Base-by-base conservation (phyloP, 495 filamentous ascomycete genomes). In the Talaromyces stipitatus region DNA sequence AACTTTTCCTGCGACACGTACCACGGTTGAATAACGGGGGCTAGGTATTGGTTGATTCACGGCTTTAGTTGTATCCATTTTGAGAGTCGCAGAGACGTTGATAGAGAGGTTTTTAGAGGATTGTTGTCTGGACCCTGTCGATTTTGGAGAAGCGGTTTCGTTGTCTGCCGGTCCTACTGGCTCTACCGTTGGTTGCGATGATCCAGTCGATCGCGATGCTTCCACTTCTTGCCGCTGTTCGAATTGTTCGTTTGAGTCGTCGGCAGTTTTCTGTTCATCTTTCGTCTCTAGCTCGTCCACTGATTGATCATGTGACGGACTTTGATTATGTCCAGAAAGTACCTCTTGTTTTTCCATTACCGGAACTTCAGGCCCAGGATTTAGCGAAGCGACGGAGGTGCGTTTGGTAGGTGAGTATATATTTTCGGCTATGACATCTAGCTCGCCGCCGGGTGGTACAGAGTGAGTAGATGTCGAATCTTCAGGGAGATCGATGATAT, bases 401-500 rank as follows among this genome's bases (percentile, higher is more conserved):
- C 10, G 54, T 41, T 55, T 55, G 7, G 36, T 29, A 28, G 54
- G 54, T 8, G 54, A 45, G 23, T 32, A 45, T 22, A 55, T 41
- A 20, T n/a, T 20, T 29, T 55, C 54, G 4, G 36, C 38, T 16
- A 46, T 55, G 14, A 43, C 54, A 29, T 45, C 36, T 7, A 55
- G 61, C 23, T 30, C 59, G 54, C 24, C 64, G 60, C 18, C 46
- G 53, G 24, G 64, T 58, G 23, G 55, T 54, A 12, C 58, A 54
- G 20, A 62, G 60, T 59, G 65, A 57, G 24, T 63, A 59, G 52
- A 66, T 64, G 30, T 59, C 4, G 72, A 69, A 46, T 76, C 73
- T 61, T 78, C 75, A 2, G 75, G 71, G 36, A 78, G 69, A 46
- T 88, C 85, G 55, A 77, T 77, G 71, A 94, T 92, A 0, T 91